Evolutionary conservation across 768 basidiomycete species (phyloP), one percentile per base, ranked within the genome.

Genomic region (Lepiota venenata): DNA sequence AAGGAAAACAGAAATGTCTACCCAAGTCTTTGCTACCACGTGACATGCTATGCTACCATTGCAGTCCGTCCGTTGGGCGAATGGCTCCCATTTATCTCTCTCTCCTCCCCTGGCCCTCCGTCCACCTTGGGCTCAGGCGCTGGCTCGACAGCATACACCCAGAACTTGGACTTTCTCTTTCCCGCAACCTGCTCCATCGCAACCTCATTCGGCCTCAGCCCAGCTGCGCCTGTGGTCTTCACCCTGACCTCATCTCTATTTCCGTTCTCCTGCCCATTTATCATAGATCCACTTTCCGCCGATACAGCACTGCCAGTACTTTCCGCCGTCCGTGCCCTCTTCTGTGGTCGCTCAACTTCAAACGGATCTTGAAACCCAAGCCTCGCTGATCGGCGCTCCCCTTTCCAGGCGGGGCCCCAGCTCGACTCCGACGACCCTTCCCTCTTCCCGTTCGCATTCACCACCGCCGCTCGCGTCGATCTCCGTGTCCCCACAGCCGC

Each of bases 101-200:
- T 39, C 22, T 42, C 39, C 9, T 20, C 38, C n/a, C 42, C 43
- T 21, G 52, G 27, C 18, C 7, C 44, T 12, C 40, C 39, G 11
- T 52, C 63, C 16, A 68, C 46, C 32, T 64, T 63, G n/a, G 70
- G 58, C 21, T 69, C 73, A 7, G 78, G 67, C 41, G 80, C 62
- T 1, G 89, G 87, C 61, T 93, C 91, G 21, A 93, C 88, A 16
- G 91, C 91, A 59, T 93, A 93, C 41, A 87, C 86, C 90, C 91
- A 91, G 66, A 85, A 92, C 63, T 88, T 91, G 64, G 91, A 92
- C 67, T 79, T 84, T 73, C 89, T 92, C 73, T 86, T 90, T 57
- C 90, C 89, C 32, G 81, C 83, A 20, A 90, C 76, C 56, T 85
- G 79, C 55, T 90, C 90, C 64, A 90, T 58, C n/a, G 86, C 86